Percentiles rank a stretch among this genome's conserved stretches.
Conservation (phyloP, 768 basidiomycete species). For the Coprinopsis cinerea region DNA sequence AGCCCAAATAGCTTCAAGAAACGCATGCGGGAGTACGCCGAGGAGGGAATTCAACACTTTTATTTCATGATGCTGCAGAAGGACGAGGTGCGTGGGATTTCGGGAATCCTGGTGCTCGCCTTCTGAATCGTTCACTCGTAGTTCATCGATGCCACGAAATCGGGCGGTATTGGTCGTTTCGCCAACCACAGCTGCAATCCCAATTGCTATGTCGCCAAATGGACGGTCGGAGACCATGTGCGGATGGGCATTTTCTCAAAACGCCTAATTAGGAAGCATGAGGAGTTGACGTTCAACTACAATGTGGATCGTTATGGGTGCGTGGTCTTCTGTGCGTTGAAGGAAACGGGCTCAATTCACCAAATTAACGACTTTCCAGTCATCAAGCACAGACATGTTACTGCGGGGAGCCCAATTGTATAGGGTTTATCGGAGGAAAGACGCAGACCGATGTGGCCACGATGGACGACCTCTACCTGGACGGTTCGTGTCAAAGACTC, state of each 20-base stretch:
- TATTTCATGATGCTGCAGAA: conserved; percentile 99
- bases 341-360: background rate
- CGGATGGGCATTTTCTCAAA: conserved; percentile 99
- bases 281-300: conserved; percentile 98
- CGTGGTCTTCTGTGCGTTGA: conserved; percentile 19
- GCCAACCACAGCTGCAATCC: conserved; percentile 98
- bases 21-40: conserved; percentile 90
- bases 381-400: conserved; percentile 94
- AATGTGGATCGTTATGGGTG: conserved; percentile 99
- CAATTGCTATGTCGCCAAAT: conserved; percentile 97
- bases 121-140: conserved; percentile 21
- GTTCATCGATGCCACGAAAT: conserved; percentile 98
- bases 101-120: background rate
- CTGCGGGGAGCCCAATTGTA: conserved; percentile 92
- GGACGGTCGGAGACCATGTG: conserved; percentile 85
- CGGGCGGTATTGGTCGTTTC: conserved; percentile 94
- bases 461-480: conserved; percentile 93
- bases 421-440: conserved; percentile 96
- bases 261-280: conserved; percentile 64
- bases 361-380: conserved; percentile 31
- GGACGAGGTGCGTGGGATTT: conserved; percentile 66
- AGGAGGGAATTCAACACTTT: conserved; percentile 92
- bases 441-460: conserved; percentile 93
- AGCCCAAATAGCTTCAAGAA: conserved; percentile 81
- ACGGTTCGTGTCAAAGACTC: conserved; percentile 47